phyloP scores from a whole-genome alignment of 352 stramenopile species.

The Pythium volutum region DNA sequence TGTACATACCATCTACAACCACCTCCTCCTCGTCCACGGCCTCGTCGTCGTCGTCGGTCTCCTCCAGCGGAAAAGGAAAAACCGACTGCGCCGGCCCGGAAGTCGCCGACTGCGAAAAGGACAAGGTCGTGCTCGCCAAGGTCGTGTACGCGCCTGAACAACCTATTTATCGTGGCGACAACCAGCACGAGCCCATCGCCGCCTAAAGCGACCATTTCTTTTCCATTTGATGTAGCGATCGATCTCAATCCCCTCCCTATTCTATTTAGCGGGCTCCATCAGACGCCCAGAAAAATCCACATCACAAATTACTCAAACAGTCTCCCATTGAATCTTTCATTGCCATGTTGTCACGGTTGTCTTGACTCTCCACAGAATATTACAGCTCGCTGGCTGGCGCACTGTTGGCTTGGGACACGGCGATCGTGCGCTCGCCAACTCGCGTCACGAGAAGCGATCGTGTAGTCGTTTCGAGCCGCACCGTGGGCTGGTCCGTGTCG shows the following conservation, averaged over 20 bases:
- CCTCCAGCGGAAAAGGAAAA: constrained; percentile 35
- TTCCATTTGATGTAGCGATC: background rate
- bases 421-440: constrained; percentile 58
- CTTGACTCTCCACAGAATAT: background rate
- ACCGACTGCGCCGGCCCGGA: constrained; percentile 26
- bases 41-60: constrained; percentile 24
- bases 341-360: background rate
- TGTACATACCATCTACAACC: constrained; percentile 40
- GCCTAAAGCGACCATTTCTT: constrained; percentile 2
- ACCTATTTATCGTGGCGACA: constrained; percentile 27
- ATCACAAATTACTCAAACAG: background rate
- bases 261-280: constrained; percentile 7
- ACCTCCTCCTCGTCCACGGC: constrained; percentile 36
- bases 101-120: constrained; percentile 52
- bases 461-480: constrained; percentile 29
- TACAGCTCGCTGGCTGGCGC: constrained; percentile 16
- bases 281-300: background rate
- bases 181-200: constrained; percentile 23
- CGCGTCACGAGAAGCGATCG: constrained; percentile 59
- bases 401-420: constrained; percentile 42
- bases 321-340: background rate
- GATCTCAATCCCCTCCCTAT: constrained; percentile 4
- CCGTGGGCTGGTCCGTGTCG: constrained; percentile 29
- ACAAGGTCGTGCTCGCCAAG: constrained; percentile 59
- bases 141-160: constrained; percentile 26